These are phyloP conservation scores for Biscogniauxia marginata DNA, from an alignment of 2,329 filamentous ascomycete species.

Conservation along the genomic window DNA sequence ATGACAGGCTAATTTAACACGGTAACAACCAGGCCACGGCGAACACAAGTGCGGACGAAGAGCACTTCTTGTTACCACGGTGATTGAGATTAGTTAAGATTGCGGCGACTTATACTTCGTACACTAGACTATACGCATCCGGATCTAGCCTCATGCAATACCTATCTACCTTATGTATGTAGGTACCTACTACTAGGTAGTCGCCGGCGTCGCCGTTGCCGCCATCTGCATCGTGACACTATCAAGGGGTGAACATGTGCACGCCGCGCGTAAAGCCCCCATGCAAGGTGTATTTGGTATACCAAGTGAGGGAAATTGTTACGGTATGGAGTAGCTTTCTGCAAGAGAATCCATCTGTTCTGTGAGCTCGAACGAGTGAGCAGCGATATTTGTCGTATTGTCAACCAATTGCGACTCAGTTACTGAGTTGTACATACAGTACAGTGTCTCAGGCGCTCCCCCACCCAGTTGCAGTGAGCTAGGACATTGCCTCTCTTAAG, in stretches of 20 bases:
- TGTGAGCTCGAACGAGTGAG: background rate
- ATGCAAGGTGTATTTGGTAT: too few species aligned
- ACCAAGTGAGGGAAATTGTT: too few species aligned
- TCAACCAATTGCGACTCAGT: background rate
- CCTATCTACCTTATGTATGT: background rate
- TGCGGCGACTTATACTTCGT: background rate
- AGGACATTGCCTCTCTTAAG: background rate
- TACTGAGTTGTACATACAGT: background rate
- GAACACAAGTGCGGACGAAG: background rate
- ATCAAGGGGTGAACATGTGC: background rate
- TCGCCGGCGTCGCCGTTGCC: background rate
- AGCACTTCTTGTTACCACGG: background rate
- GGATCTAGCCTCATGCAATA: too few species aligned
- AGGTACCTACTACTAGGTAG: background rate
- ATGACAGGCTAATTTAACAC: background rate
- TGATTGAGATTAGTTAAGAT: background rate
- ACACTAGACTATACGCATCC: background rate
- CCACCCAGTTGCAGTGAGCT: background rate
- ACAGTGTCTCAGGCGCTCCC: background rate
- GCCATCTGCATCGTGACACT: background rate
- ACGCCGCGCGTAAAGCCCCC: background rate
- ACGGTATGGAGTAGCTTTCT: too few species aligned
- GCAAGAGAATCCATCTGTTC: too few species aligned
- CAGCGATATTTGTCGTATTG: background rate
- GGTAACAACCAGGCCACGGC: background rate